These are phyloP conservation scores for Dysphania ambrosioides DNA, from an alignment of 148 eudicot genomes.

Conservation along the genomic window DNA sequence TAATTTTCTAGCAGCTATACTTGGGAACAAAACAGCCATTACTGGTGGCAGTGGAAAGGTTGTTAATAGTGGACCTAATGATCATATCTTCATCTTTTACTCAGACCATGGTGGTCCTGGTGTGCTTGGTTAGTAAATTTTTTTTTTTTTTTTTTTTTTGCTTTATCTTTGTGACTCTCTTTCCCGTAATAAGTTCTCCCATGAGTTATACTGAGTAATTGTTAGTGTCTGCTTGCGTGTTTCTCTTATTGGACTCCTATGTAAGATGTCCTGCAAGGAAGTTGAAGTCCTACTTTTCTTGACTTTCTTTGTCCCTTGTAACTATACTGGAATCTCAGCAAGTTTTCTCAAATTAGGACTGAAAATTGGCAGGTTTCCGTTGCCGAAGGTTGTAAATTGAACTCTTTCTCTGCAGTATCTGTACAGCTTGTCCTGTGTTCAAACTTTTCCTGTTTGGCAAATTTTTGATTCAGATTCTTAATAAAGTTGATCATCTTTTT, in stretches of 20 bases:
- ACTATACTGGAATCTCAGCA: neutral
- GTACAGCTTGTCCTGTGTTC: no score
- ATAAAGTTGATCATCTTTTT: no score
- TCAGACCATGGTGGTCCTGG: constrained; percentile 51
- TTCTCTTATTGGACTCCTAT: neutral
- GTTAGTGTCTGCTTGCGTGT: neutral
- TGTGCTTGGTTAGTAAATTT: constrained; percentile 42
- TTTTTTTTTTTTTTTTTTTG: no score
- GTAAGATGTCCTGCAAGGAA: neutral
- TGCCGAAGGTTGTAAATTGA: neutral
- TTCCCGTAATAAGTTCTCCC: no score
- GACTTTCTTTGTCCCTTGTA: neutral
- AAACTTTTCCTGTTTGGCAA: no score
- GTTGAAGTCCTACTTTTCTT: neutral
- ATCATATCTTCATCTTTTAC: constrained; percentile 42
- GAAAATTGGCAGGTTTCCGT: neutral
- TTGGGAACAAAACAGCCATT: constrained; percentile 36
- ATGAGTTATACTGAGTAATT: no score
- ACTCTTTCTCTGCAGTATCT: no score
- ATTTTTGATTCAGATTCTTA: no score
- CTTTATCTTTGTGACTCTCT: neutral
- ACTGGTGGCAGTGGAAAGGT: constrained; percentile 52
- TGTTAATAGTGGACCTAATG: constrained; percentile 45
- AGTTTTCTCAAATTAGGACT: neutral
- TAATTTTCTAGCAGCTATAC: constrained; percentile 42